phyloP scores from a whole-genome alignment of 768 basidiomycete genomes.

The Chalciporus pseudorubinellus region DNA sequence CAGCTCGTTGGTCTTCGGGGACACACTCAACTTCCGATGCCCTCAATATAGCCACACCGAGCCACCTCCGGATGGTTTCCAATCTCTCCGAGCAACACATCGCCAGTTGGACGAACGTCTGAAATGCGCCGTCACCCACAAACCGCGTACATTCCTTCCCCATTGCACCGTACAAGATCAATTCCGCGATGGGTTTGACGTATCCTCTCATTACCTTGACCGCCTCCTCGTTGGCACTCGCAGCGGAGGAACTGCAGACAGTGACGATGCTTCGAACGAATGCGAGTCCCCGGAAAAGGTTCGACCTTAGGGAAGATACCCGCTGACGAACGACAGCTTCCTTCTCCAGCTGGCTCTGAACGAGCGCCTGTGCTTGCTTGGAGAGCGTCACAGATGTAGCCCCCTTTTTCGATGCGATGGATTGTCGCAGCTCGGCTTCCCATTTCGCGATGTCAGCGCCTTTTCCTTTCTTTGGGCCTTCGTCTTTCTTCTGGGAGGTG shows the following conservation, averaged over 20 bases:
- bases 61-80: constrained; percentile 62
- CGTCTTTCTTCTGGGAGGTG: constrained; percentile 52
- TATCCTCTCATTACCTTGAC: constrained; percentile 51
- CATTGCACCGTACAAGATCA: constrained; percentile 68
- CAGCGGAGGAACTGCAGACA: constrained; percentile 27
- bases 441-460: constrained; percentile 88
- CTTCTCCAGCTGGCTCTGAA: constrained; percentile 79
- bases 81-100: constrained; percentile 72
- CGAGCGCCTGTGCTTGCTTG: constrained; percentile 82
- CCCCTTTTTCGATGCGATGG: constrained; percentile 78
- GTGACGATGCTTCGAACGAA: constrained; percentile 65
- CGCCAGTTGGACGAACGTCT: constrained; percentile 74
- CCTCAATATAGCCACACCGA: constrained; percentile 83
- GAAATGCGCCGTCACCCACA: constrained; percentile 61
- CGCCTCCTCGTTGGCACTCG: not conserved
- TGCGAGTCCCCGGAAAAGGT: constrained; percentile 63
- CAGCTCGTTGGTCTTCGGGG: constrained; percentile 69
- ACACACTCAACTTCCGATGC: constrained; percentile 63
- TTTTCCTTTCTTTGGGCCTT: constrained; percentile 70
- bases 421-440: constrained; percentile 91
- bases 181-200: constrained; percentile 53
- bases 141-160: constrained; percentile 52
- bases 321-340: constrained; percentile 66
- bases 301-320: constrained; percentile 52
- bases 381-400: constrained; percentile 52